Conservation (phyloP, 768 basidiomycete species). For the Suillus variegatus region DNA sequence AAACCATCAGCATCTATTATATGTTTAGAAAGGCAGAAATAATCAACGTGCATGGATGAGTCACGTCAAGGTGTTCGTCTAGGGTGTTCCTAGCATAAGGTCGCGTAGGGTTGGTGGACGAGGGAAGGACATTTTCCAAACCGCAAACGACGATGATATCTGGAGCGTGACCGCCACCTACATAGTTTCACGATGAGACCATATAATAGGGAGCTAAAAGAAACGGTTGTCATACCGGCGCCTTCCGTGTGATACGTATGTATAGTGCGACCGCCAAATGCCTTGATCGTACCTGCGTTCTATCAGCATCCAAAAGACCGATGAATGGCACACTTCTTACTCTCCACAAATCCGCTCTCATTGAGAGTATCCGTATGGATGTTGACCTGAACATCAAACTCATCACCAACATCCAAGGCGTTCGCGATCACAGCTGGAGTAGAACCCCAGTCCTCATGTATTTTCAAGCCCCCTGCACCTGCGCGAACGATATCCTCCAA, state of each 20-base stretch:
- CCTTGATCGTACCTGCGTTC: slow-evolving; percentile 74
- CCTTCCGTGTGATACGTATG: slow-evolving; percentile 98
- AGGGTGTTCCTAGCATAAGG: slow-evolving; percentile 91
- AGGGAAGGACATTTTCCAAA: slow-evolving; percentile 85
- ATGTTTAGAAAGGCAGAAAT: slow-evolving; percentile 6
- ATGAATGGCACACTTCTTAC: slow-evolving; percentile 43
- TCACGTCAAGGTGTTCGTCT: slow-evolving; percentile 94
- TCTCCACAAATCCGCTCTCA: slow-evolving; percentile 96
- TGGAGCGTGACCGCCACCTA: slow-evolving; percentile 93
- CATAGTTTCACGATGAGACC: slow-evolving; percentile 1
- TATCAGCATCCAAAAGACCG: slow-evolving; percentile 11
- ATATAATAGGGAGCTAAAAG: not conserved
- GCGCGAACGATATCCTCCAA: slow-evolving; percentile 81
- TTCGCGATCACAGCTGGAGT: slow-evolving; percentile 82
- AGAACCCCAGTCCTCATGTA: slow-evolving; percentile 97
- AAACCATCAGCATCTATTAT: slow-evolving; percentile 97
- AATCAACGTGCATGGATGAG: slow-evolving; percentile 23
- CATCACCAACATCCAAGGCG: slow-evolving; percentile 79
- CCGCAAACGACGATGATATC: slow-evolving; percentile 99
- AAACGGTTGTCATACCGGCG: slow-evolving; percentile 57
- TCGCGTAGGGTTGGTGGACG: slow-evolving; percentile 95
- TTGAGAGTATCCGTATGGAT: slow-evolving; percentile 98
- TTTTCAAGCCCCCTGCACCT: slow-evolving; percentile 87
- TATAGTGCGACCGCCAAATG: slow-evolving; percentile 89
- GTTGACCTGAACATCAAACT: slow-evolving; percentile 95